Conservation (phyloP, 306 rosid species). For the Abrus pulchellus region DNA sequence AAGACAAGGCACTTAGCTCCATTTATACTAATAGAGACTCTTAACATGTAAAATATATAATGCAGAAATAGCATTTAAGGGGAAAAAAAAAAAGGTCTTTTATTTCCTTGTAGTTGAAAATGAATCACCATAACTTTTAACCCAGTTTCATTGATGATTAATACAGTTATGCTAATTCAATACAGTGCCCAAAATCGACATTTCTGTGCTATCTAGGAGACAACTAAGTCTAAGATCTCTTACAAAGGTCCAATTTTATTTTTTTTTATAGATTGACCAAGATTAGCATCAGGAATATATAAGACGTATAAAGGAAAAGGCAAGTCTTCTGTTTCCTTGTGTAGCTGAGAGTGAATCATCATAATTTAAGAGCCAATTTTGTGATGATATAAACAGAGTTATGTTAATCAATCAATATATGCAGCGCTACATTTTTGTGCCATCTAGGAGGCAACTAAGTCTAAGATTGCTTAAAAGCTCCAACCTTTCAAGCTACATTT, state of each 20-base stretch:
- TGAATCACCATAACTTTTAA: too few relatives aligned
- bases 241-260: not conserved
- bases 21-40: not conserved
- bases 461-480: not conserved
- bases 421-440: not conserved
- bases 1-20: not conserved
- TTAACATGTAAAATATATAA: too few relatives aligned
- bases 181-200: not conserved
- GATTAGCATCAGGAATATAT: not conserved
- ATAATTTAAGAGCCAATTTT: not conserved
- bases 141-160: too few relatives aligned
- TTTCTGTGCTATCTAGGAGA: not conserved
- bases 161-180: too few relatives aligned
- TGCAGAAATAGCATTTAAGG: too few relatives aligned
- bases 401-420: not conserved
- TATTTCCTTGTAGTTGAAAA: too few relatives aligned
- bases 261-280: not conserved
- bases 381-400: not conserved
- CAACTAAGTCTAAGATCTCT: not conserved
- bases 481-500: conserved; percentile 16
- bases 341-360: not conserved
- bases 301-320: not conserved
- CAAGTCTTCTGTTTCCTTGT: not conserved
- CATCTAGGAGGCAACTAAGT: not conserved
- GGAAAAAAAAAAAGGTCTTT: too few relatives aligned